phyloP scores from a whole-genome alignment of 208 protist genomes.

The Crithidia mellificae region DNA sequence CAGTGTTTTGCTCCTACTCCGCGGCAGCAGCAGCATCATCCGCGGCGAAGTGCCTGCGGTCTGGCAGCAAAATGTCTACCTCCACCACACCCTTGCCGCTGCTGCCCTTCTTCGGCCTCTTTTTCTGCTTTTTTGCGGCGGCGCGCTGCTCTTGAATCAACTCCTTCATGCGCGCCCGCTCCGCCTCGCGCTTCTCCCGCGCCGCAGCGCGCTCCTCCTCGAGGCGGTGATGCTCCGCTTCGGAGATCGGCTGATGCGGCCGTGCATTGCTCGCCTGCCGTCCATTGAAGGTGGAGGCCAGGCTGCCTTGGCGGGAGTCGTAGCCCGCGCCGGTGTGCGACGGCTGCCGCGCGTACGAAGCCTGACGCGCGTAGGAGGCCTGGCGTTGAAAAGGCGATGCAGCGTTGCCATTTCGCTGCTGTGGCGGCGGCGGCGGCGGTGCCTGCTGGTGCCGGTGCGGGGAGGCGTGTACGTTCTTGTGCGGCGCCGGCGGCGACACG shows the following conservation, averaged over 20 bases:
- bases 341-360: constrained; percentile 10
- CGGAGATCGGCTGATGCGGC: constrained; percentile 22
- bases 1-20: too few species aligned
- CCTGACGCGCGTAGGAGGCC: constrained; percentile 19
- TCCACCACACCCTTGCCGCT: constrained; percentile 30
- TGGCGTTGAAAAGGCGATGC: constrained; percentile 21
- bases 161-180: constrained; percentile 73
- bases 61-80: constrained; percentile 69
- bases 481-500: constrained; percentile 23
- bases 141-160: constrained; percentile 69
- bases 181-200: constrained; percentile 64
- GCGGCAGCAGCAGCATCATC: constrained; percentile 11
- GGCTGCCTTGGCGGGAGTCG: constrained; percentile 13
- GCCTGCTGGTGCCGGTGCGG: constrained; percentile 10
- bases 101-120: constrained; percentile 35
- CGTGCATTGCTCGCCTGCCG: constrained; percentile 53
- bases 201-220: constrained; percentile 49
- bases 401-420: background rate
- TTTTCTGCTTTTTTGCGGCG: constrained; percentile 47
- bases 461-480: background rate
- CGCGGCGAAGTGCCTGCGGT: constrained; percentile 37
- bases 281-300: constrained; percentile 29
- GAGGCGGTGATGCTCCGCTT: constrained; percentile 33
- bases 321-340: constrained; percentile 3
- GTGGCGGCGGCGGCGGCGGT: background rate